Percentiles rank a stretch among this genome's conserved stretches.
phyloP scores from a whole-genome alignment of 768 basidiomycete genomes.

The Hericium erinaceus region DNA sequence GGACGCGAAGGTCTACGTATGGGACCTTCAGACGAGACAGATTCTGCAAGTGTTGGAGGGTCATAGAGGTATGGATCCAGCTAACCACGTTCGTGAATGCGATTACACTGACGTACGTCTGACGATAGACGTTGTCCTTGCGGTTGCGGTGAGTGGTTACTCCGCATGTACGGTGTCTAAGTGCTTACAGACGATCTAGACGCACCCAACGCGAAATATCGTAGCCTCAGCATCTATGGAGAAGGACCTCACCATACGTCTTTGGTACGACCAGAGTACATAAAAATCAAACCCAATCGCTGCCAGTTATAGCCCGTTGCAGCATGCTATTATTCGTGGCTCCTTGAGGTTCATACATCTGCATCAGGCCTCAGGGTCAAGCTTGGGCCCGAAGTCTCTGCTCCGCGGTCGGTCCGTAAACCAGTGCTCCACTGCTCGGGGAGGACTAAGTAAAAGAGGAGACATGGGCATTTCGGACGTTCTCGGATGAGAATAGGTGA shows the following conservation, averaged over 20 bases:
- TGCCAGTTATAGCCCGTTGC: too few relatives aligned
- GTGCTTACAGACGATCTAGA: slow-evolving; percentile 33
- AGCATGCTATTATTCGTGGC: too few relatives aligned
- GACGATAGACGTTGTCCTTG: slow-evolving; percentile 52
- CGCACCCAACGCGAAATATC: slow-evolving; percentile 63
- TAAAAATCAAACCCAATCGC: not conserved
- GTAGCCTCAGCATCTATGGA: slow-evolving; percentile 90
- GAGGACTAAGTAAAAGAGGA: too few relatives aligned
- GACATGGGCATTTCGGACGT: too few relatives aligned
- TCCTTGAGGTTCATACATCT: too few relatives aligned
- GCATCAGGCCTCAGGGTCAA: too few relatives aligned
- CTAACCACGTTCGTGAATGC: not conserved
- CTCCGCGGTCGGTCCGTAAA: too few relatives aligned
- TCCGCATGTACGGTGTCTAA: not conserved
- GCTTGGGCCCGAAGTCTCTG: too few relatives aligned
- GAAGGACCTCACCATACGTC: slow-evolving; percentile 73
- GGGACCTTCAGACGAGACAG: slow-evolving; percentile 80
- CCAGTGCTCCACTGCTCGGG: too few relatives aligned
- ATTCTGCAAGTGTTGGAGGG: slow-evolving; percentile 69
- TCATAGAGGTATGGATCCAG: slow-evolving; percentile 54
- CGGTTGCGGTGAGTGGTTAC: slow-evolving; percentile 45
- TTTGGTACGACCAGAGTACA: slow-evolving; percentile 55
- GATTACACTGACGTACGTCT: not conserved
- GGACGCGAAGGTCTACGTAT: slow-evolving; percentile 80
- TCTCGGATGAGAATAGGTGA: too few relatives aligned